Conservation (phyloP, 1,284 basidiomycete genomes). For the Trichosporon sp. region DNA sequence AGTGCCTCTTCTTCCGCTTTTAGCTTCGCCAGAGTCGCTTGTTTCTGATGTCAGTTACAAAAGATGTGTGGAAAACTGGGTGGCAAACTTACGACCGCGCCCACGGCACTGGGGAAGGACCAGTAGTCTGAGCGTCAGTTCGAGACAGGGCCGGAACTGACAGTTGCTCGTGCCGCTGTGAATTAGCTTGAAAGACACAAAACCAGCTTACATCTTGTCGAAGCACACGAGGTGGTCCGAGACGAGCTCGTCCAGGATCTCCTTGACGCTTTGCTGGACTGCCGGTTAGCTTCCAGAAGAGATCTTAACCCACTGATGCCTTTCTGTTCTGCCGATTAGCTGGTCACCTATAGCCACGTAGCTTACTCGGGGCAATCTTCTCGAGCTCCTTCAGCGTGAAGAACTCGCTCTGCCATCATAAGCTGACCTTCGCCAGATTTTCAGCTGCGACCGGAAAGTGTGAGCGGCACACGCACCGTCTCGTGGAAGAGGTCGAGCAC, state of each 20-base stretch:
- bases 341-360: not conserved
- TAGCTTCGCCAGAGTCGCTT: slow-evolving; percentile 62
- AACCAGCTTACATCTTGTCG: slow-evolving; percentile 69
- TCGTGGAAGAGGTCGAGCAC: slow-evolving; percentile 87
- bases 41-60: slow-evolving; percentile 41
- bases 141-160: slow-evolving; percentile 53
- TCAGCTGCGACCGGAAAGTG: not conserved
- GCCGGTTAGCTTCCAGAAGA: slow-evolving; percentile 8
- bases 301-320: slow-evolving; percentile 68
- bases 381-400: slow-evolving; percentile 84
- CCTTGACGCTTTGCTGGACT: slow-evolving; percentile 87
- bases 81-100: slow-evolving; percentile 65
- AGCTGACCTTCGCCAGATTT: too few species aligned
- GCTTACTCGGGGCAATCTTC: slow-evolving; percentile 61
- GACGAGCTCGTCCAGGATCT: slow-evolving; percentile 78
- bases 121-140: slow-evolving; percentile 69
- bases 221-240: slow-evolving; percentile 77
- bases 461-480: slow-evolving; percentile 61
- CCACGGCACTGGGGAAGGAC: slow-evolving; percentile 85
- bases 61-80: not conserved
- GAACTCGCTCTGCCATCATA: slow-evolving; percentile 72
- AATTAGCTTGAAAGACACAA: slow-evolving; percentile 25
- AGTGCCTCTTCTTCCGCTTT: slow-evolving; percentile 62
- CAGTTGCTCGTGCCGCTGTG: slow-evolving; percentile 77
- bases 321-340: slow-evolving; percentile 72